A percentile compares a stretch with the other conserved stretches of the same genome.
These are phyloP conservation scores for Tagetes patula DNA, from an alignment of 129 eudicot species.

Conservation along the genomic window DNA sequence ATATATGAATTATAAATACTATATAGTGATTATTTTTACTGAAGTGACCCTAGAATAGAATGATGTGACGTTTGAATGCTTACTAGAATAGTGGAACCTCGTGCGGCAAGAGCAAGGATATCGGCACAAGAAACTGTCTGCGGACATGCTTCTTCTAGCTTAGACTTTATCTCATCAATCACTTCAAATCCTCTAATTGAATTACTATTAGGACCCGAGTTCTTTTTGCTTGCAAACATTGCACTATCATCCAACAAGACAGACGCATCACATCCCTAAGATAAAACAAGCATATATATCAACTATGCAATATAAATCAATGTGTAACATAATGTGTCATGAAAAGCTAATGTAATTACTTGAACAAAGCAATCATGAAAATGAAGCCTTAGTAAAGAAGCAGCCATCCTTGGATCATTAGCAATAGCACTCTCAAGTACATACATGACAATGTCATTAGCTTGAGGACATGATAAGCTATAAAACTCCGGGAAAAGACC, in stretches of 20 bases:
- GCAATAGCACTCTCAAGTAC: slow-evolving; percentile 70
- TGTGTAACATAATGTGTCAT: slow-evolving; percentile 1
- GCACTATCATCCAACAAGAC: slow-evolving; percentile 68
- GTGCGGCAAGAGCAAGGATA: slow-evolving; percentile 85
- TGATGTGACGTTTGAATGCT: slow-evolving; percentile 20
- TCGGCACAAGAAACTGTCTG: slow-evolving; percentile 93
- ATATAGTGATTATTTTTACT: too few relatives aligned
- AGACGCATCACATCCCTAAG: slow-evolving; percentile 93
- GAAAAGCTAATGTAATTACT: slow-evolving; percentile 30
- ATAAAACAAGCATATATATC: not conserved
- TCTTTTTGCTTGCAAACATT: slow-evolving; percentile 67
- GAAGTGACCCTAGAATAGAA: not conserved
- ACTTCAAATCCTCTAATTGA: slow-evolving; percentile 83
- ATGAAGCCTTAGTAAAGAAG: slow-evolving; percentile 91
- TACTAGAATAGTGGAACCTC: slow-evolving; percentile 77
- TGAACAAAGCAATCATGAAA: slow-evolving; percentile 94
- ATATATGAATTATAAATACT: too few relatives aligned
- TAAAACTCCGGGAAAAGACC: slow-evolving; percentile 70
- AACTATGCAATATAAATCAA: not conserved
- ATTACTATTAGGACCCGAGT: slow-evolving; percentile 70
- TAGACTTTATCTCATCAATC: slow-evolving; percentile 82
- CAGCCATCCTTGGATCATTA: slow-evolving; percentile 78
- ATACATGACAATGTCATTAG: slow-evolving; percentile 82
- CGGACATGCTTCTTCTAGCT: slow-evolving; percentile 74
- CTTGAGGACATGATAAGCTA: slow-evolving; percentile 79